Base-by-base conservation (phyloP, 805 yeast genomes). In the Komagataella ulmi region DNA sequence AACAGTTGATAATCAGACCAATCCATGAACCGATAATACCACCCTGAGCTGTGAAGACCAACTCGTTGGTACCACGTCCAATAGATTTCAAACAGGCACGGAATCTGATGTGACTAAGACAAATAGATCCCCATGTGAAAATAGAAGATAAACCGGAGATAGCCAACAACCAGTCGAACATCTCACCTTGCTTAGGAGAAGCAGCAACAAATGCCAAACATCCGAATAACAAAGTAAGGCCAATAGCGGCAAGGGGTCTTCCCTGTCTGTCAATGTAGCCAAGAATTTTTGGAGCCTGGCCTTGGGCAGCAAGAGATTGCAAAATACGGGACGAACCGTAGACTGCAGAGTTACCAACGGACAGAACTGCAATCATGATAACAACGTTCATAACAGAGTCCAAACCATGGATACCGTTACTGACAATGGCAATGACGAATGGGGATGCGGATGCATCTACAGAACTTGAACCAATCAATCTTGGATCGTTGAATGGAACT, bases 271-370 rank as follows among this genome's bases (percentile, higher is more conserved):
- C 78, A 78, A 52, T 76, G 75, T 17, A 72, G 60, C 21, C 80
- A 77, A 65, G 76, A 66, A 50, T 75, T 72, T 57, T 65, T 76
- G 36, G 75, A 36, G 19, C 45, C 6, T 77, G 75, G 10, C 87
- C 86, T 65, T 82, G 86, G 54, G 79, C 81, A n/a, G 88, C 83
- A 59, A 85, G 68, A 21, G 87, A 76, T 50, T 79, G 80, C 51
- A 85, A 61, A 7, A 87, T 73, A 68, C 88, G 73, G 47, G 86
- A 55, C 43, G 58, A 65, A 58, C 71, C 66, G 55, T 71, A 68
- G 51, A 81, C 75, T 3, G 83, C 79, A 2, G 87, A 80, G 58
- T 81, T 75, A 49, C 79, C 85, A 49, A 64, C 85, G 44, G 81
- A 75, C 51, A 78, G 64, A 40, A 77, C 75, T 17, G 82, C 74